Percentiles rank a stretch among this genome's conserved stretches.
Conservation (phyloP, 371 early-diverging fungal species). For the Mortierella polycephala region DNA sequence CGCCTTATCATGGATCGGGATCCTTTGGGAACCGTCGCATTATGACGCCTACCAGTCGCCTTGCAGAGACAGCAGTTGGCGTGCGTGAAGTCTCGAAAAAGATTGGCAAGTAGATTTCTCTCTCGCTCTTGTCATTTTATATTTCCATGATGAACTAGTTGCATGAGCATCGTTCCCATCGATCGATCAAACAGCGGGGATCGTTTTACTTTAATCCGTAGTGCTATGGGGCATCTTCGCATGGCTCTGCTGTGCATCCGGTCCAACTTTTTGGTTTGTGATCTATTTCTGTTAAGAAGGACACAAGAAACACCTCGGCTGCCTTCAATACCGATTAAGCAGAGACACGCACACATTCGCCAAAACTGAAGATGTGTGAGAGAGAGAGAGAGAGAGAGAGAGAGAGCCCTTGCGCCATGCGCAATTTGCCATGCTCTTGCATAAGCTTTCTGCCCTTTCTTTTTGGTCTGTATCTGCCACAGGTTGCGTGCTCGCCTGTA, state of each 20-base stretch:
- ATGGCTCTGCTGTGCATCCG: too few relatives aligned
- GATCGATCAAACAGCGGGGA: too few relatives aligned
- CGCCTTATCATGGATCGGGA: slow-evolving; percentile 16
- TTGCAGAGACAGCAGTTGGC: slow-evolving; percentile 77
- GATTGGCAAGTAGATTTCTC: slow-evolving; percentile 58
- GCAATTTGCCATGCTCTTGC: neutral
- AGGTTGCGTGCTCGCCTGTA: neutral
- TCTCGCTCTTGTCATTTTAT: slow-evolving; percentile 5
- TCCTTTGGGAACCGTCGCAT: slow-evolving; percentile 35
- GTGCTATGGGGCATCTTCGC: too few relatives aligned
- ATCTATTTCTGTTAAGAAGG: too few relatives aligned
- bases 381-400: neutral
- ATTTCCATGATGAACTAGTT: neutral
- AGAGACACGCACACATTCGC: too few relatives aligned
- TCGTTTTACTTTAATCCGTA: too few relatives aligned
- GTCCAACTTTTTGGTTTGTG: too few relatives aligned
- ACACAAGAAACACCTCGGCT: too few relatives aligned
- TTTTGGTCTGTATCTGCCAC: neutral
- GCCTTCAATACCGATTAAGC: too few relatives aligned
- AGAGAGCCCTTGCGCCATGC: neutral
- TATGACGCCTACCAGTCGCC: slow-evolving; percentile 62
- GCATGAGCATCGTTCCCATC: too few relatives aligned
- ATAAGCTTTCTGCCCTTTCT: too few relatives aligned
- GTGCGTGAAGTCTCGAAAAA: slow-evolving; percentile 77
- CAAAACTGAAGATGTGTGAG: too few relatives aligned